Evolutionary conservation across 495 filamentous ascomycete genomes (phyloP), one percentile per base, ranked within the genome.

Genomic region (Trichodelitschia bisporula): DNA sequence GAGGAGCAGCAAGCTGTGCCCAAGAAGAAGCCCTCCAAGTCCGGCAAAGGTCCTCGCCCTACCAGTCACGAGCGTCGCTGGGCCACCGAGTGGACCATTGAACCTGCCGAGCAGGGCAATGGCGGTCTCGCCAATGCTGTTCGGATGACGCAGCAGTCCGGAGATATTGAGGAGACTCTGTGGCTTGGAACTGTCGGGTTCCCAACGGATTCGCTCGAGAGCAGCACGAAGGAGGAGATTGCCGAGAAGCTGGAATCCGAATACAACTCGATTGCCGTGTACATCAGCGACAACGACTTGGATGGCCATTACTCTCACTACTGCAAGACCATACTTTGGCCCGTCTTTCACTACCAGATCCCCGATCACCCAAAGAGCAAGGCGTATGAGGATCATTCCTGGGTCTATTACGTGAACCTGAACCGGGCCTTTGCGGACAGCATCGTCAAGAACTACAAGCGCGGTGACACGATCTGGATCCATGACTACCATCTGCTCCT

Each of bases 331-430:
- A 54, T 52, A 26, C 34, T 54, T 3, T 57, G 47, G 46, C 51
- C 50, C 4, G 79, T 91, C 20, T 89, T 92, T 49, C 80, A 93
- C 49, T 92, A 93, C 48, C 79, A 89, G 48, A 86, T 91, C 36
- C 83, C 83, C 2, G 83, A 92, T 47, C 82, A 86, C 46, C 83
- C 83, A 8, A 91, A 90, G 58, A 91, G 78, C 66, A 92, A 92
- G 55, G 83, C 83, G 0, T 93, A 90, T 44, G 71, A 82, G 46
- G 83, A 93, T 44, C 82, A 93, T 41, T 91, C 80, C 1, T 93
- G 79, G 79, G 64, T 78, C 41, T 90, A 78, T 50, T 93, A 92
- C 44, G 73, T 78, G 34, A 77, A 73, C 24, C 56, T 91, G 41
- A 91, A 91, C 53, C 71, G 82, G 48, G 77, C 70, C 2, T 89